Conservation (phyloP, 371 early-diverging fungal genomes). For the Homolaphlyctis polyrhiza region DNA sequence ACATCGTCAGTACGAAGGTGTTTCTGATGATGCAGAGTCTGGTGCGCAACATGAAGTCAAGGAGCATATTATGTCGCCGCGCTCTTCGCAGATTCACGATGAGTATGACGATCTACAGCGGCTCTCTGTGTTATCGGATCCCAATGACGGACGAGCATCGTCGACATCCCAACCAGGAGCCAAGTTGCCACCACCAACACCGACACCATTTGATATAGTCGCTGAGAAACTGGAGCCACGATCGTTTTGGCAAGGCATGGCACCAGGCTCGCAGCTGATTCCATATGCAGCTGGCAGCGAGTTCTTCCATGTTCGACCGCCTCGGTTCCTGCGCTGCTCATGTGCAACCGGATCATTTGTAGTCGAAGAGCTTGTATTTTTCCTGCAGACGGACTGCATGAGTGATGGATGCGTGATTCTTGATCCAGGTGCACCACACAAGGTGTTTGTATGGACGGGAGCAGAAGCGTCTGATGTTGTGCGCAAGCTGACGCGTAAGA, state of each 20-base stretch:
- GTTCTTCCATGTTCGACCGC: constrained; percentile 15
- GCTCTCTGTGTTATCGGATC: not conserved
- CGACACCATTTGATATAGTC: not conserved
- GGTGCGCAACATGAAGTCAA: too few species aligned
- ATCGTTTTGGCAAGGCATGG: constrained; percentile 6
- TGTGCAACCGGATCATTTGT: constrained; percentile 35
- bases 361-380: constrained; percentile 28
- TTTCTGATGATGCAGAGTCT: not conserved
- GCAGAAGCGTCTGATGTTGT: constrained; percentile 36
- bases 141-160: not conserved
- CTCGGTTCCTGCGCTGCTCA: constrained; percentile 35
- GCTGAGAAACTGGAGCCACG: constrained; percentile 17
- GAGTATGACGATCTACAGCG: not conserved
- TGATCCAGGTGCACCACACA: constrained; percentile 32
- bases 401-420: constrained; percentile 32
- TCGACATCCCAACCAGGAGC: not conserved
- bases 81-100: too few species aligned
- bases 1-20: not conserved
- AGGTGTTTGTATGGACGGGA: constrained; percentile 36
- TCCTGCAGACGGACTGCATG: constrained; percentile 22
- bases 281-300: constrained; percentile 7
- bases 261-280: constrained; percentile 2
- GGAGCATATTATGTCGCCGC: too few species aligned
- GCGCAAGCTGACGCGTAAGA: constrained; percentile 31
- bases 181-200: too few species aligned